Percentiles rank a stretch among this genome's conserved stretches.
Evolutionary conservation across 2,329 filamentous ascomycete species (phyloP).

Genomic region (Colletotrichum sp.): DNA sequence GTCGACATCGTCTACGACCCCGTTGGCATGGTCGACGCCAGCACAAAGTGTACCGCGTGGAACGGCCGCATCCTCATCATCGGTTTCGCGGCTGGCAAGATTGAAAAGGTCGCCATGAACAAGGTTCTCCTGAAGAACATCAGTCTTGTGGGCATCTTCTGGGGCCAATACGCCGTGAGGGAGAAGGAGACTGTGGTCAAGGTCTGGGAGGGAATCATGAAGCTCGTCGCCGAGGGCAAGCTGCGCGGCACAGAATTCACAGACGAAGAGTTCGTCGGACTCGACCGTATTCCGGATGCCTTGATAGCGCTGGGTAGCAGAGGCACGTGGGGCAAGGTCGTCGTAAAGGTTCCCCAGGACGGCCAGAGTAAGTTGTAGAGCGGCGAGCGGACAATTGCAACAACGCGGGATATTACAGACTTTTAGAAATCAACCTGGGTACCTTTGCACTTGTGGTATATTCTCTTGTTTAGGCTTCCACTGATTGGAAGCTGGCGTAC

Average conservation of each 20-base stretch:
- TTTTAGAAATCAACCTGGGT: neutral
- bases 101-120: conserved; percentile 93
- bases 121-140: conserved; percentile 95
- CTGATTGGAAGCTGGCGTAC: neutral
- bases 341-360: conserved; percentile 80
- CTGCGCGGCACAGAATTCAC: conserved; percentile 83
- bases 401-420: neutral
- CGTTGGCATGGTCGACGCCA: conserved; percentile 86
- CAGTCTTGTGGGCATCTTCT: conserved; percentile 86
- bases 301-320: conserved; percentile 78
- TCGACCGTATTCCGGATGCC: conserved; percentile 80
- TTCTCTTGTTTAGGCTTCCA: neutral
- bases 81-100: conserved; percentile 71
- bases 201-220: conserved; percentile 85
- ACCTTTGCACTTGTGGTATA: neutral
- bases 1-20: conserved; percentile 97
- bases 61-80: conserved; percentile 88
- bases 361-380: conserved; percentile 62
- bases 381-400: neutral
- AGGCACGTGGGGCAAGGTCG: conserved; percentile 95
- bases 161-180: conserved; percentile 81
- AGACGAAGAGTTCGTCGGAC: conserved; percentile 80
- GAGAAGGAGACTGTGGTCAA: conserved; percentile 72
- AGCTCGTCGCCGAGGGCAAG: conserved; percentile 78
- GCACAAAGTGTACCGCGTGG: conserved; percentile 92